Percentiles rank a stretch among this genome's conserved stretches.
These are phyloP conservation scores for Colletotrichum echinochloae DNA, from an alignment of 2,329 filamentous ascomycete species.

Conservation along the genomic window DNA sequence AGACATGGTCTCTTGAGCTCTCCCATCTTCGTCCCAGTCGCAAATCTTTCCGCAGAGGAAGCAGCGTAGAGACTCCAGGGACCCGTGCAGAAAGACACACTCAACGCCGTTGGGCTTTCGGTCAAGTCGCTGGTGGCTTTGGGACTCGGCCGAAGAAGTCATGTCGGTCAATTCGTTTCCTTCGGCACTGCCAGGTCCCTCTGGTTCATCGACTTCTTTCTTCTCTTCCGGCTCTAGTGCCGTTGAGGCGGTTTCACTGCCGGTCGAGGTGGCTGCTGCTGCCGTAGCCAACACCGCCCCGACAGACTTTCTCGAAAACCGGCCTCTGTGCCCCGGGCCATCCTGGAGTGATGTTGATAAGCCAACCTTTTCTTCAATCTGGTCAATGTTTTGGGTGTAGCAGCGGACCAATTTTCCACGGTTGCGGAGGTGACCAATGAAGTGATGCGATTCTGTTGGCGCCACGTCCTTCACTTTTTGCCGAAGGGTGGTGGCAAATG, in stretches of 20 bases:
- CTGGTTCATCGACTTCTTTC: slow-evolving; percentile 4
- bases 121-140: slow-evolving; percentile 12
- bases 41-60: slow-evolving; percentile 69
- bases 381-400: slow-evolving; percentile 83
- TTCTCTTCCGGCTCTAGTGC: not conserved
- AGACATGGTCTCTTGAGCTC: slow-evolving; percentile 68
- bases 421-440: slow-evolving; percentile 75
- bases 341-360: slow-evolving; percentile 71
- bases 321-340: slow-evolving; percentile 71
- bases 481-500: slow-evolving; percentile 75
- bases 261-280: slow-evolving; percentile 2
- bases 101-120: slow-evolving; percentile 60
- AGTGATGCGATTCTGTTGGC: slow-evolving; percentile 75
- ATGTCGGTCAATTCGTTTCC: not conserved
- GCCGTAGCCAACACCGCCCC: slow-evolving; percentile 44
- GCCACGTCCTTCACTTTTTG: slow-evolving; percentile 72
- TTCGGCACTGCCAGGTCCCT: not conserved
- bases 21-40: slow-evolving; percentile 69
- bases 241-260: not conserved
- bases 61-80: slow-evolving; percentile 73
- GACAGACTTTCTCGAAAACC: slow-evolving; percentile 66
- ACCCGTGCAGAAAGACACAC: slow-evolving; percentile 79
- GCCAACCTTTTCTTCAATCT: slow-evolving; percentile 77
- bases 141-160: not conserved
- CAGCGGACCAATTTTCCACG: slow-evolving; percentile 76